Conservation (phyloP, 2,329 filamentous ascomycete species). For the Chaetomium sp. region DNA sequence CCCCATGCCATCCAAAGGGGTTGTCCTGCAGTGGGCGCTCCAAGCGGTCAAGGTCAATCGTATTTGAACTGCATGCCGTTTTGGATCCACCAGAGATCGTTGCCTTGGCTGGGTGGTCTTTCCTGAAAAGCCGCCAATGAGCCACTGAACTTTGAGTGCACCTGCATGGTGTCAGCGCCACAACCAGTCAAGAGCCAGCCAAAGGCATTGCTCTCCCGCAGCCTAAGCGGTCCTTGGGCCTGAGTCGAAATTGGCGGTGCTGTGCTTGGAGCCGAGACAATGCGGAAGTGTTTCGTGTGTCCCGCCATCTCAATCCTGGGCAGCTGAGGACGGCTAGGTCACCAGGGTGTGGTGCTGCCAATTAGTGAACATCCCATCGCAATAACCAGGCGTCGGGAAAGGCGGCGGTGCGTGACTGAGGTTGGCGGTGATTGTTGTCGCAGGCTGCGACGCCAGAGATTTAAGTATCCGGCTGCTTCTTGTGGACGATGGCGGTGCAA, state of each 20-base stretch:
- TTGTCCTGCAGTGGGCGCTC: not conserved
- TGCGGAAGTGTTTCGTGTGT: not conserved
- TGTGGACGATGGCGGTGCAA: not conserved
- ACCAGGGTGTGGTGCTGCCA: not conserved
- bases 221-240: not conserved
- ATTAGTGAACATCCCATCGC: constrained; percentile 17
- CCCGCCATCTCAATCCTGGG: not conserved
- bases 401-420: constrained; percentile 1
- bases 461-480: constrained; percentile 14
- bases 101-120: not conserved
- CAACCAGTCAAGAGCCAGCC: constrained; percentile 3
- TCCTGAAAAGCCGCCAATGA: constrained; percentile 6
- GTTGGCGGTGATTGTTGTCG: not conserved
- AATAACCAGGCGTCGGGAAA: not conserved
- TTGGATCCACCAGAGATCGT: not conserved
- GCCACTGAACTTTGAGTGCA: not conserved
- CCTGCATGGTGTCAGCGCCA: constrained; percentile 7
- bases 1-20: not conserved
- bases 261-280: not conserved
- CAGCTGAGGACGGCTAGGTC: not conserved
- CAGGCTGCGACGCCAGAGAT: not conserved
- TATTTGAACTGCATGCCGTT: constrained; percentile 19
- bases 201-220: not conserved
- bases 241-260: not conserved
- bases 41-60: constrained; percentile 8